phyloP scores from a whole-genome alignment of 495 filamentous ascomycete species.

The Chlorociboria aeruginascens region DNA sequence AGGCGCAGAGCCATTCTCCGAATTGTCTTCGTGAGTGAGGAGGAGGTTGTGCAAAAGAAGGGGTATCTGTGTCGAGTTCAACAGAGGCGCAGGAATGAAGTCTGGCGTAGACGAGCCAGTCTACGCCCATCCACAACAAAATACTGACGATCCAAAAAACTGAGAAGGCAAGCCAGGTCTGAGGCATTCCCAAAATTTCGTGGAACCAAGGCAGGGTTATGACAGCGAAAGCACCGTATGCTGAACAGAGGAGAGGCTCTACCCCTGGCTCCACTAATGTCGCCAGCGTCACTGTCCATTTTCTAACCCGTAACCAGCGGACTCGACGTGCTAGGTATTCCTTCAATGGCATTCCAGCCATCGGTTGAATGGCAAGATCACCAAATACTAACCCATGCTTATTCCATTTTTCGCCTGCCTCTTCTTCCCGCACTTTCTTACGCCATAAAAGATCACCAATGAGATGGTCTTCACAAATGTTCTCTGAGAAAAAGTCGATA shows the following conservation, averaged over 20 bases:
- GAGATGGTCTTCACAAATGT: conserved; percentile 96
- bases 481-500: conserved; percentile 84
- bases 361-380: conserved; percentile 83
- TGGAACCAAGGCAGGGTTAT: conserved; percentile 60
- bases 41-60: conserved; percentile 51
- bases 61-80: conserved; percentile 61
- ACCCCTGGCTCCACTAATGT: conserved; percentile 93
- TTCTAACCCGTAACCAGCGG: conserved; percentile 86
- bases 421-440: conserved; percentile 34
- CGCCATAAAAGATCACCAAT: conserved; percentile 90
- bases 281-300: conserved; percentile 82
- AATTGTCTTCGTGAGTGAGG: conserved; percentile 41
- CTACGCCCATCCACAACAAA: conserved; percentile 55
- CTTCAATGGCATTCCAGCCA: conserved; percentile 62
- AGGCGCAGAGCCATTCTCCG: conserved; percentile 63
- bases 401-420: conserved; percentile 38
- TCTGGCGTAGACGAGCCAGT: conserved; percentile 59
- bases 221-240: conserved; percentile 66
- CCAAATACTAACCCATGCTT: conserved; percentile 79
- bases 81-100: conserved; percentile 60
- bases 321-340: conserved; percentile 77
- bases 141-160: conserved; percentile 56
- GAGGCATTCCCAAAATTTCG: conserved; percentile 37
- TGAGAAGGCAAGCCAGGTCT: conserved; percentile 58
- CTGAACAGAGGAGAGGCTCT: conserved; percentile 73